Conservation (phyloP, 1,284 basidiomycete genomes). For the Fomitopsis pinicola region DNA sequence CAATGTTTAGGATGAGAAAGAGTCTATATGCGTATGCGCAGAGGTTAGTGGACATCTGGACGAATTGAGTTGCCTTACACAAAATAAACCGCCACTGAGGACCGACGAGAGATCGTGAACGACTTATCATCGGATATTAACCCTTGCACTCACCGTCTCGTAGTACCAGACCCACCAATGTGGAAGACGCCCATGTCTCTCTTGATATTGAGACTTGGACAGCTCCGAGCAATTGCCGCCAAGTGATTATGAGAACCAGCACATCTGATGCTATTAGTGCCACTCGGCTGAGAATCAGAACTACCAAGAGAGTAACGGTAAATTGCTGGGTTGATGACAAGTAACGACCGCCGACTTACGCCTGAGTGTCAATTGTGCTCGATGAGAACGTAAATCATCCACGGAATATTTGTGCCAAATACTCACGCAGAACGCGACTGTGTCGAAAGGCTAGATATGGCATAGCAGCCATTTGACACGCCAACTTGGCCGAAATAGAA, state of each 20-base stretch:
- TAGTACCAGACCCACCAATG: neutral
- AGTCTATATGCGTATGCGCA: neutral
- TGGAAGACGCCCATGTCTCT: neutral
- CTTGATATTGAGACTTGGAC: too few relatives aligned
- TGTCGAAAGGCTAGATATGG: too few relatives aligned
- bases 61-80: neutral
- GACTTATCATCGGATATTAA: too few relatives aligned
- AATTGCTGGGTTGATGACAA: too few relatives aligned
- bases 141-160: neutral
- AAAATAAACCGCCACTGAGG: neutral
- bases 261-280: neutral
- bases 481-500: too few relatives aligned
- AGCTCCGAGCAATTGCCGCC: neutral
- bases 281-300: neutral
- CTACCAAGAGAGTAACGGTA: neutral
- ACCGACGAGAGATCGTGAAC: too few relatives aligned
- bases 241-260: neutral
- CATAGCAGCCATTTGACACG: too few relatives aligned
- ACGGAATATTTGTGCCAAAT: too few relatives aligned
- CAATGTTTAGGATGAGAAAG: neutral
- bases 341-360: too few relatives aligned
- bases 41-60: neutral
- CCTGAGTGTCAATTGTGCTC: too few relatives aligned
- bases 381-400: too few relatives aligned
- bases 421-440: too few relatives aligned